Conservation (phyloP, 1,284 basidiomycete genomes). For the Heliocybe sulcata region DNA sequence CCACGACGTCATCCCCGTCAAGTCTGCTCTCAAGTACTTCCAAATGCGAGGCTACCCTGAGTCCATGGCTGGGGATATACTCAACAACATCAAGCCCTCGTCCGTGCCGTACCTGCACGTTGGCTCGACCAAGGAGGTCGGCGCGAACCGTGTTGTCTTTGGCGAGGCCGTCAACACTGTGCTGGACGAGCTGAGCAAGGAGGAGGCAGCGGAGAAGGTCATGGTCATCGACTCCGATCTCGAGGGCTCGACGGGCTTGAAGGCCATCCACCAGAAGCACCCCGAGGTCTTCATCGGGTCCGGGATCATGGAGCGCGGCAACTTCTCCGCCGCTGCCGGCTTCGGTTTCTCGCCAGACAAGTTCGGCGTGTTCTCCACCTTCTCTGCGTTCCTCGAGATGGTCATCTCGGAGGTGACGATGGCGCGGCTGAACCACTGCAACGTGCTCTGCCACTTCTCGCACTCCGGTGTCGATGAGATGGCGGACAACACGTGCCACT, state of each 20-base stretch:
- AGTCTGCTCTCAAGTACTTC: slow-evolving; percentile 70
- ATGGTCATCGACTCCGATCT: slow-evolving; percentile 85
- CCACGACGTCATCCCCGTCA: slow-evolving; percentile 79
- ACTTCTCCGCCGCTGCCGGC: slow-evolving; percentile 80
- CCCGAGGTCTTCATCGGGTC: slow-evolving; percentile 81
- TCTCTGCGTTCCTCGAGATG: slow-evolving; percentile 88
- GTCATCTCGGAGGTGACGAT: slow-evolving; percentile 83
- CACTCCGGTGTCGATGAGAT: slow-evolving; percentile 75
- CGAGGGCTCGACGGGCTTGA: slow-evolving; percentile 82
- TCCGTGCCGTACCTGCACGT: slow-evolving; percentile 50
- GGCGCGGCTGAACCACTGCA: slow-evolving; percentile 82
- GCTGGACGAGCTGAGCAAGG: slow-evolving; percentile 65
- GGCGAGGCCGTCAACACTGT: slow-evolving; percentile 77
- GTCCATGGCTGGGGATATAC: slow-evolving; percentile 41
- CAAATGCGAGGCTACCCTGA: slow-evolving; percentile 54
- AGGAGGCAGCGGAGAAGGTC: slow-evolving; percentile 72
- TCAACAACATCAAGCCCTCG: slow-evolving; percentile 58
- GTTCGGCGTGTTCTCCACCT: slow-evolving; percentile 80
- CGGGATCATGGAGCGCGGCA: slow-evolving; percentile 80
- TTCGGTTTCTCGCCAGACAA: slow-evolving; percentile 74
- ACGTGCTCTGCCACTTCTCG: slow-evolving; percentile 81
- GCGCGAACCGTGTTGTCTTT: slow-evolving; percentile 75
- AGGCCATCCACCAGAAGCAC: slow-evolving; percentile 80
- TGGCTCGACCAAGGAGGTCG: slow-evolving; percentile 66
- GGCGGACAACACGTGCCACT: slow-evolving; percentile 84